Conservation (phyloP, 2,329 filamentous ascomycete species). For the Orbilia brochopaga region DNA sequence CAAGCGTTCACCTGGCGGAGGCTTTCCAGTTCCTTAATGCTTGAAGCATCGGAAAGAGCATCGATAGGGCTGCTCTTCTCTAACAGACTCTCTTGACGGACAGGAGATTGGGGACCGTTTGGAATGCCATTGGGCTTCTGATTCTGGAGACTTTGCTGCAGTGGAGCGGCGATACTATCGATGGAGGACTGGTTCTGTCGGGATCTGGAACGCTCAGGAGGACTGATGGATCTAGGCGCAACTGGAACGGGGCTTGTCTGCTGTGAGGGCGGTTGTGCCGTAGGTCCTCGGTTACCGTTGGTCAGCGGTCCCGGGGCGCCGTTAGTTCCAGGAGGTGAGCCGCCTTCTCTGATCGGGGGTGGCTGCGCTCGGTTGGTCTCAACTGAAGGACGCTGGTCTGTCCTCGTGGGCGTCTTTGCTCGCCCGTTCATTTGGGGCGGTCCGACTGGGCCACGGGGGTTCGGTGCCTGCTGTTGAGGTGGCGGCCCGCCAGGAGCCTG, state of each 20-base stretch:
- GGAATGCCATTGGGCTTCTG: slow-evolving; percentile 43
- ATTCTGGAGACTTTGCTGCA: slow-evolving; percentile 31
- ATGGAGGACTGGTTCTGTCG: slow-evolving; percentile 51
- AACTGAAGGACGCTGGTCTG: slow-evolving; percentile 59
- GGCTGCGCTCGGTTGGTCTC: slow-evolving; percentile 55
- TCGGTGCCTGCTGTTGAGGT: slow-evolving; percentile 69
- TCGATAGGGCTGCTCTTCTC: slow-evolving; percentile 28
- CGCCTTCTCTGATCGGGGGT: slow-evolving; percentile 24
- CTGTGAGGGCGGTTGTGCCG: neutral
- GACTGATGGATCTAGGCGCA: slow-evolving; percentile 22
- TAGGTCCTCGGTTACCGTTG: slow-evolving; percentile 37
- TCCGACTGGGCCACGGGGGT: slow-evolving; percentile 59
- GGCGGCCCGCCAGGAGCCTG: slow-evolving; percentile 69
- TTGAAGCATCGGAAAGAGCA: slow-evolving; percentile 3
- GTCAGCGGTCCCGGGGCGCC: slow-evolving; percentile 20
- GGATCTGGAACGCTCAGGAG: slow-evolving; percentile 53
- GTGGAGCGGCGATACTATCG: slow-evolving; percentile 34
- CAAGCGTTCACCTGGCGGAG: slow-evolving; percentile 88
- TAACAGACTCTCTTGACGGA: slow-evolving; percentile 27
- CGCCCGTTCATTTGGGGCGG: slow-evolving; percentile 56
- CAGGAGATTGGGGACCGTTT: slow-evolving; percentile 34
- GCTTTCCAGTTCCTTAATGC: slow-evolving; percentile 77
- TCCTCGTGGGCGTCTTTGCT: slow-evolving; percentile 62
- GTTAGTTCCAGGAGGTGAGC: slow-evolving; percentile 49
- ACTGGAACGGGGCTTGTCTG: slow-evolving; percentile 24